Percentiles rank a stretch among this genome's conserved stretches.
Evolutionary conservation across 257 asterid species (phyloP).

Genomic region (Solanum verrucosum): DNA sequence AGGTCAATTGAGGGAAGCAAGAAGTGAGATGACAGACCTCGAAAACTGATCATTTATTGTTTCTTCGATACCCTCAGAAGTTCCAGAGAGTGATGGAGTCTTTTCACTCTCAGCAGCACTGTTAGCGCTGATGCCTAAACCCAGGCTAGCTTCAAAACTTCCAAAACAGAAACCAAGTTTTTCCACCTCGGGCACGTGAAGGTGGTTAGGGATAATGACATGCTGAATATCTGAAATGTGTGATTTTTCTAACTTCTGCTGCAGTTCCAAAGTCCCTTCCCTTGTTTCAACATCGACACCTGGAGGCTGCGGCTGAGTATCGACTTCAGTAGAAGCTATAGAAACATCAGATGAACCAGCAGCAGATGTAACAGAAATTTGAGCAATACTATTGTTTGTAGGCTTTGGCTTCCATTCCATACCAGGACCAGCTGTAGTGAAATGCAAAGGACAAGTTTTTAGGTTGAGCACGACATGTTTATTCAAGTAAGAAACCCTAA

Average conservation of each 20-base stretch:
- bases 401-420: slow-evolving; percentile 91
- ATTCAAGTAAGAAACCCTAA: not conserved
- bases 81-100: slow-evolving; percentile 35
- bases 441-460: slow-evolving; percentile 8
- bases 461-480: not conserved
- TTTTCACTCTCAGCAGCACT: slow-evolving; percentile 30
- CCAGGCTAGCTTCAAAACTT: slow-evolving; percentile 73
- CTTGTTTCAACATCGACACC: slow-evolving; percentile 21
- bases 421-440: slow-evolving; percentile 42
- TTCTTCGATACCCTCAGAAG: slow-evolving; percentile 53
- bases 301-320: slow-evolving; percentile 22
- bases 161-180: slow-evolving; percentile 91
- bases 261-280: slow-evolving; percentile 50
- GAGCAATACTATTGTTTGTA: slow-evolving; percentile 32
- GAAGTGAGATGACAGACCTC: slow-evolving; percentile 40
- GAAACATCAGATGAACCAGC: slow-evolving; percentile 35
- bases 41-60: slow-evolving; percentile 39
- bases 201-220: slow-evolving; percentile 75
- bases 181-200: slow-evolving; percentile 74
- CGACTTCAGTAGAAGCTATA: slow-evolving; percentile 28
- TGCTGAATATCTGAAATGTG: slow-evolving; percentile 55
- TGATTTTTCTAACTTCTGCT: slow-evolving; percentile 47
- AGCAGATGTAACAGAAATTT: slow-evolving; percentile 10
- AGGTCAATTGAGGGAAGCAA: not conserved
- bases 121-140: slow-evolving; percentile 30